Conservation (phyloP, 1,284 basidiomycete species). For the Taiwanofungus camphoratus region DNA sequence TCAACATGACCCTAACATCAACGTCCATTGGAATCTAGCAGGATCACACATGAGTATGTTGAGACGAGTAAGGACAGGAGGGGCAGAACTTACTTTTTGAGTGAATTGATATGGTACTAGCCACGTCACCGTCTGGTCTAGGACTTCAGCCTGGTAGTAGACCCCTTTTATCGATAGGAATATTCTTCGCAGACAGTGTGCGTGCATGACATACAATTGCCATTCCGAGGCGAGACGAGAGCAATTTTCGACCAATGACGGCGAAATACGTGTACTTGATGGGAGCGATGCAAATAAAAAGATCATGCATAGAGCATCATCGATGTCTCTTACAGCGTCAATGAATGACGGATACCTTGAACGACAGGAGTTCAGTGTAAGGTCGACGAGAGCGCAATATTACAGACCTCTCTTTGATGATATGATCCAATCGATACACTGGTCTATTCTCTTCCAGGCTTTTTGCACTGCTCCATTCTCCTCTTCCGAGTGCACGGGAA, state of each 20-base stretch:
- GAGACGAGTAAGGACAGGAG: neutral
- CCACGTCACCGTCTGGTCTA: slow-evolving; percentile 94
- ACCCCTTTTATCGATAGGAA: slow-evolving; percentile 99
- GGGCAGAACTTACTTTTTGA: slow-evolving; percentile 65
- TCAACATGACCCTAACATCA: slow-evolving; percentile 97
- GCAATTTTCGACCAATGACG: slow-evolving; percentile 88
- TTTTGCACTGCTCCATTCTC: slow-evolving; percentile 95
- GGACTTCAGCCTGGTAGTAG: slow-evolving; percentile 95
- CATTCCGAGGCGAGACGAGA: slow-evolving; percentile 85
- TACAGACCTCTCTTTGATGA: slow-evolving; percentile 91
- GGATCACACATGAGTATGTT: slow-evolving; percentile 8
- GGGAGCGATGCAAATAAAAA: slow-evolving; percentile 91
- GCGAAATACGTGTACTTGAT: slow-evolving; percentile 74
- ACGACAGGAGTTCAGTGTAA: slow-evolving; percentile 6
- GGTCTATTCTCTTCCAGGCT: slow-evolving; percentile 92
- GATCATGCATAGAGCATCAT: slow-evolving; percentile 95
- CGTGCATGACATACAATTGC: slow-evolving; percentile 95
- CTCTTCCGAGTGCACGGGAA: slow-evolving; percentile 86
- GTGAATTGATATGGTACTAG: slow-evolving; percentile 98
- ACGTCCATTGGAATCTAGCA: slow-evolving; percentile 87
- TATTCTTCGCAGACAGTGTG: slow-evolving; percentile 80
- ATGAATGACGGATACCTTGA: slow-evolving; percentile 94
- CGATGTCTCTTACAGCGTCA: slow-evolving; percentile 93
- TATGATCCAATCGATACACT: slow-evolving; percentile 87
- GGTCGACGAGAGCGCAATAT: neutral